Conservation (phyloP, 2,329 filamentous ascomycete species). For the Chalara sp. region DNA sequence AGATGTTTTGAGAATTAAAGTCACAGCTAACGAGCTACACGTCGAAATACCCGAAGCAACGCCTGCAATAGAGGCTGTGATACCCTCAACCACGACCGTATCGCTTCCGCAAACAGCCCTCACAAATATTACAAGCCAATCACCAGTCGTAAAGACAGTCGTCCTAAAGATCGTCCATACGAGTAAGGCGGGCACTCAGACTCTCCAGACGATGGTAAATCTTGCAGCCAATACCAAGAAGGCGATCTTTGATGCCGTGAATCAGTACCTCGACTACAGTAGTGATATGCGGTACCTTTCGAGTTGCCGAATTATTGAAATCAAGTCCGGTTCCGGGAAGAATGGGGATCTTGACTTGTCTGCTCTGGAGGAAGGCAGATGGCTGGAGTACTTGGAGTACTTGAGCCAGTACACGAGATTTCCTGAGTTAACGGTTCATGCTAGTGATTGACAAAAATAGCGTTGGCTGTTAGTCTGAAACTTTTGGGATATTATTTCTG, state of each 20-base stretch:
- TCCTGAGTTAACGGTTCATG: slow-evolving; percentile 14
- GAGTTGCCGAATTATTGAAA: slow-evolving; percentile 6
- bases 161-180: slow-evolving; percentile 6
- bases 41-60: not conserved
- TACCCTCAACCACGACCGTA: not conserved
- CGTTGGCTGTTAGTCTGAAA: not conserved
- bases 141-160: slow-evolving; percentile 3
- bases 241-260: slow-evolving; percentile 8
- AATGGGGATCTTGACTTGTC: slow-evolving; percentile 12
- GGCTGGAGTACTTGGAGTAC: slow-evolving; percentile 14
- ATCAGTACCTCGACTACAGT: slow-evolving; percentile 9
- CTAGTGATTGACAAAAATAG: slow-evolving; percentile 6
- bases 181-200: slow-evolving; percentile 1
- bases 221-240: slow-evolving; percentile 4
- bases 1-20: slow-evolving; percentile 5
- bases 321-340: slow-evolving; percentile 10
- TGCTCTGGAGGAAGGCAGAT: slow-evolving; percentile 9
- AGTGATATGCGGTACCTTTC: not conserved
- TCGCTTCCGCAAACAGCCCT: not conserved
- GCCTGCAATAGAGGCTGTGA: not conserved
- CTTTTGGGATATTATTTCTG: not conserved
- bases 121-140: slow-evolving; percentile 1
- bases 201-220: slow-evolving; percentile 5
- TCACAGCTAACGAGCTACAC: not conserved
- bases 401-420: slow-evolving; percentile 11